Evolutionary conservation across 2,329 filamentous ascomycete genomes (phyloP), one percentile per base, ranked within the genome.

Genomic region (Xylariaceae sp.): DNA sequence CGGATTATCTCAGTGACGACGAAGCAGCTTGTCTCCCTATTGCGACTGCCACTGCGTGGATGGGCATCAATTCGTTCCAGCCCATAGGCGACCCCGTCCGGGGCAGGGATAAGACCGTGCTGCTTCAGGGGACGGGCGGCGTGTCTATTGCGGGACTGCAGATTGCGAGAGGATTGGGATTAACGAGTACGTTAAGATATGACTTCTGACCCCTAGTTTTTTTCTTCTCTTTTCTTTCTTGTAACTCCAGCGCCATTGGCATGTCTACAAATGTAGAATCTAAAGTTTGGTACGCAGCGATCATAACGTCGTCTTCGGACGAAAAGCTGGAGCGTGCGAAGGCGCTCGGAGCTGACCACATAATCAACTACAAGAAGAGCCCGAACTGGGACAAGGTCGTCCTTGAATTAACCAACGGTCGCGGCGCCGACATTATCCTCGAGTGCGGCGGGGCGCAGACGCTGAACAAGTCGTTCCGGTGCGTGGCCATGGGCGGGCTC

Each of bases 21-120:
- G 81, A 87, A 67, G 84, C 81, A 0, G 73, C 74, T 18, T 82
- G 80, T 41, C 65, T 87, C 5, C 82, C 84, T 7, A 80, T 86
- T 56, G 82, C 83, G 0, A 76, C 75, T 1, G 74, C 86, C 29
- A 86, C 84, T 2, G 83, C 84, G 0, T 86, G 81, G 82, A 85
- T 83, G 79, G 74, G 79, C 8, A 72, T 87, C 61, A 85, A 86
- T 67, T 78, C 80, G 43, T 78, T 83, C 71, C 72, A 78, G 22
- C 78, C 80, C 0, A 63, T 80, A 0, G 80, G 80, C 0, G 69
- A 79, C 48, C 73, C 75, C 18, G 37, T 66, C 3, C 74, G 76
- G 1, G 78, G 77, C 0, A 61, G 67, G 47, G 72, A 71, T 3
- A 71, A 76, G 57, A 71, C 71, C 1, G 74, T 81, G 5, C 65